Conservation (phyloP, 2,329 filamentous ascomycete species). For the Ophiosphaerella herpotricha region DNA sequence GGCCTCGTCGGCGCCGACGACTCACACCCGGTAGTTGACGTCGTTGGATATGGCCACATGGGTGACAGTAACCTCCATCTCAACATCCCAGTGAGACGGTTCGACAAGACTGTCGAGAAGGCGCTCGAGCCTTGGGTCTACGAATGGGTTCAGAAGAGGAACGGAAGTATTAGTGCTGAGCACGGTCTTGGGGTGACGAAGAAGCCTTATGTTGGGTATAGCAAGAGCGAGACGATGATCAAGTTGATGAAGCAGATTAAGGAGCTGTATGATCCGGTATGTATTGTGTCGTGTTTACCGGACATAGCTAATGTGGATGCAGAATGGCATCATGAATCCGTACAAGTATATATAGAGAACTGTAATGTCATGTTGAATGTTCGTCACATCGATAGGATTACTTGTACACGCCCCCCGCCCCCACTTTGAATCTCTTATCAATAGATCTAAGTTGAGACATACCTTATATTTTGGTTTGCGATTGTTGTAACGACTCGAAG, state of each 20-base stretch:
- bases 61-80: conserved; percentile 94
- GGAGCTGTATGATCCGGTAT: conserved; percentile 88
- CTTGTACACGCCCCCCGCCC: too few species aligned
- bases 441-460: too few species aligned
- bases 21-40: conserved; percentile 78
- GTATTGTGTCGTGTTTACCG: conserved; percentile 39
- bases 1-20: conserved; percentile 76
- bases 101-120: conserved; percentile 86
- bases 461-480: too few species aligned
- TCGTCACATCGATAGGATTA: too few species aligned
- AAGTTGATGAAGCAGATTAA: conserved; percentile 95
- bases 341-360: conserved; percentile 81
- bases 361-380: conserved; percentile 1
- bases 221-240: conserved; percentile 84
- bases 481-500: too few species aligned
- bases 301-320: conserved; percentile 13
- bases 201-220: conserved; percentile 94
- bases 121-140: conserved; percentile 93
- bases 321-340: conserved; percentile 99
- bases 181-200: conserved; percentile 93
- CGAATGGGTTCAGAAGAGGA: conserved; percentile 88
- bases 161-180: conserved; percentile 95
- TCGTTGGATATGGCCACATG: conserved; percentile 98
- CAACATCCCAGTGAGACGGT: conserved; percentile 81
- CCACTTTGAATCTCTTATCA: too few species aligned